phyloP scores from a whole-genome alignment of 257 asterid genomes.

The Verbascum thapsus region DNA sequence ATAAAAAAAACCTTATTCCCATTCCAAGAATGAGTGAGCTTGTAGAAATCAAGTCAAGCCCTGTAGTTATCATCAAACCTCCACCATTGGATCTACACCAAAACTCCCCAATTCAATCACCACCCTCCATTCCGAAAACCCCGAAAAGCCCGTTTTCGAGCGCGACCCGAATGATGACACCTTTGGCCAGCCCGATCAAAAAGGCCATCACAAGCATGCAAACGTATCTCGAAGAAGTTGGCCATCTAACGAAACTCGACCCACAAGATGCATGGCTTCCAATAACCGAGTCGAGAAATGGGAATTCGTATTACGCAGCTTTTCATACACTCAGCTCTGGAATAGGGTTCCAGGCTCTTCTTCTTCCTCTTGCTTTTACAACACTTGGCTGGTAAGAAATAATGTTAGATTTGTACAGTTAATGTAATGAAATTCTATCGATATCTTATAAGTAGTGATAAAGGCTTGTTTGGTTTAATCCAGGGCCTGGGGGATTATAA shows the following conservation, averaged over 20 bases:
- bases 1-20: not conserved
- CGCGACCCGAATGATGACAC: conserved; percentile 48
- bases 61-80: conserved; percentile 1
- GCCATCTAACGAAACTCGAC: conserved; percentile 71
- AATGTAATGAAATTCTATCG: too few relatives aligned
- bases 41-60: conserved; percentile 39
- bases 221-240: conserved; percentile 61
- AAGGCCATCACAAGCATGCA: conserved; percentile 58
- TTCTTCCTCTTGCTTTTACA: conserved; percentile 76
- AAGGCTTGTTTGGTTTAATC: not conserved
- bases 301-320: conserved; percentile 80
- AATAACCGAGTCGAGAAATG: conserved; percentile 83
- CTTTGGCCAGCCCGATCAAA: conserved; percentile 74
- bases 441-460: too few relatives aligned
- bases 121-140: conserved; percentile 36
- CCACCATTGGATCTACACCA: conserved; percentile 13
- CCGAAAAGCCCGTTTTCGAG: conserved; percentile 60
- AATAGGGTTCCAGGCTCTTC: conserved; percentile 75
- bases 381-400: conserved; percentile 71
- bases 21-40: conserved; percentile 36
- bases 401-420: not conserved
- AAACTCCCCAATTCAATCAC: conserved; percentile 33
- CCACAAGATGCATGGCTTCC: conserved; percentile 91
- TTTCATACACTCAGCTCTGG: conserved; percentile 84
- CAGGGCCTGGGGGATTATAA: conserved; percentile 80